Evolutionary conservation across 495 filamentous ascomycete species (phyloP).

Genomic region (Neurospora sp.): DNA sequence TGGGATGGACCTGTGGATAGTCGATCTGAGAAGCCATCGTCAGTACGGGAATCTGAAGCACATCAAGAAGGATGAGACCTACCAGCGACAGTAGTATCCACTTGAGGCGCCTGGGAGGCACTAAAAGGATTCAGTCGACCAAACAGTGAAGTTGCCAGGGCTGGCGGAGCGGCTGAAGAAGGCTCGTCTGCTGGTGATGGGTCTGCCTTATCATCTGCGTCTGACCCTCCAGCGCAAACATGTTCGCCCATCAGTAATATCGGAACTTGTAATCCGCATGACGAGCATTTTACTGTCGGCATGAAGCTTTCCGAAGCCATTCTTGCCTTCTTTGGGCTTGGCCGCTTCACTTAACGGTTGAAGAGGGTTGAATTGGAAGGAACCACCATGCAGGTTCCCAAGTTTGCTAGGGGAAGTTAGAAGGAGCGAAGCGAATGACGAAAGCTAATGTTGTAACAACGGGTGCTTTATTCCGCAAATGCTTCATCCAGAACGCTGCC

Average conservation of each 20-base stretch:
- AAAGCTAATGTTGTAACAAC: neutral
- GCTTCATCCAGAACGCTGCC: neutral
- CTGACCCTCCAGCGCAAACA: slow-evolving; percentile 44
- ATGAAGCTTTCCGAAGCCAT: slow-evolving; percentile 55
- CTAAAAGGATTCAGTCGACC: slow-evolving; percentile 28
- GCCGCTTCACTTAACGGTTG: slow-evolving; percentile 7
- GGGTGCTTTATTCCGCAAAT: neutral
- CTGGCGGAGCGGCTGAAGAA: slow-evolving; percentile 17
- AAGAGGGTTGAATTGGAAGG: neutral
- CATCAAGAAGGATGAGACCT: slow-evolving; percentile 16
- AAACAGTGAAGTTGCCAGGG: slow-evolving; percentile 24
- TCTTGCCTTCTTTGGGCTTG: slow-evolving; percentile 30
- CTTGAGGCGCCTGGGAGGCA: slow-evolving; percentile 29
- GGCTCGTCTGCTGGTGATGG: slow-evolving; percentile 5
- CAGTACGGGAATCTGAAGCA: slow-evolving; percentile 13
- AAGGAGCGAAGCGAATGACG: neutral
- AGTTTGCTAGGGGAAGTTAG: neutral
- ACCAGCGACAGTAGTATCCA: slow-evolving; percentile 51
- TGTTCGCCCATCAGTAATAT: slow-evolving; percentile 92
- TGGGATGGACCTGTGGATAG: slow-evolving; percentile 48
- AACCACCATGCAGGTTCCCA: neutral
- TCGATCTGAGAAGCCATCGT: slow-evolving; percentile 41
- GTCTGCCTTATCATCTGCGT: slow-evolving; percentile 27
- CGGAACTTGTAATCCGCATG: slow-evolving; percentile 72
- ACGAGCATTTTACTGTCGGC: slow-evolving; percentile 93